A percentile compares a stretch with the other conserved stretches of the same genome.
Evolutionary conservation across 257 asterid species (phyloP).

Genomic region (Solanum tarijense): DNA sequence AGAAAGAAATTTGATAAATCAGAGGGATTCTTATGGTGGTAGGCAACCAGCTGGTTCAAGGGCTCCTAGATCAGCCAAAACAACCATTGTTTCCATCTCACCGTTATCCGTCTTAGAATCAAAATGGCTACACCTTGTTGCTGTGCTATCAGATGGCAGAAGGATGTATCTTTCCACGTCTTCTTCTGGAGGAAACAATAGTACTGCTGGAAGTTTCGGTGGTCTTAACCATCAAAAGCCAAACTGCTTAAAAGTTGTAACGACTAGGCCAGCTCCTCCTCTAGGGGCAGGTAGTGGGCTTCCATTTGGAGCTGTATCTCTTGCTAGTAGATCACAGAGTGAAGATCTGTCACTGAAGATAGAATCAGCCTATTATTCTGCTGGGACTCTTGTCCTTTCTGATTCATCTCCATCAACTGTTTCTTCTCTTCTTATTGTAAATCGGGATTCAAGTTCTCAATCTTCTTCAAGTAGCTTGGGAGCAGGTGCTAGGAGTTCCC

Average conservation of each 20-base stretch:
- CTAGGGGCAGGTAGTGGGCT: conserved; percentile 72
- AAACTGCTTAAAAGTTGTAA: conserved; percentile 85
- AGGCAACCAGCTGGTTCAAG: conserved; percentile 70
- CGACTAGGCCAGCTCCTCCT: conserved; percentile 96
- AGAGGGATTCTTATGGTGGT: conserved; percentile 73
- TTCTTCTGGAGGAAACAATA: conserved; percentile 64
- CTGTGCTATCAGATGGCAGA: conserved; percentile 88
- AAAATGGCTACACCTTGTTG: conserved; percentile 91
- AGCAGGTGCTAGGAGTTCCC: conserved; percentile 61
- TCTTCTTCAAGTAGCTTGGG: conserved; percentile 57
- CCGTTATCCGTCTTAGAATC: conserved; percentile 82
- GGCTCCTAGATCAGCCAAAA: conserved; percentile 48
- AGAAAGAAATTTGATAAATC: conserved; percentile 81
- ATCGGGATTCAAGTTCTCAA: conserved; percentile 62
- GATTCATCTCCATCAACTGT: conserved; percentile 80
- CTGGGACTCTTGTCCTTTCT: conserved; percentile 78
- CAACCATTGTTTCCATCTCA: conserved; percentile 77
- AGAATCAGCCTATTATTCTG: conserved; percentile 80
- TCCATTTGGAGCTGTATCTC: conserved; percentile 70
- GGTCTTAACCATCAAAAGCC: conserved; percentile 53
- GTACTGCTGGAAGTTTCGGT: conserved; percentile 57
- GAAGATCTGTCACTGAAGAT: conserved; percentile 81
- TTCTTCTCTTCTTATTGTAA: conserved; percentile 81
- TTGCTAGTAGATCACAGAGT: conserved; percentile 76
- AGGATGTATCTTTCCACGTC: conserved; percentile 94